Evolutionary conservation across 805 yeast genomes (phyloP).

Genomic region (Barnettozyma siamensis): DNA sequence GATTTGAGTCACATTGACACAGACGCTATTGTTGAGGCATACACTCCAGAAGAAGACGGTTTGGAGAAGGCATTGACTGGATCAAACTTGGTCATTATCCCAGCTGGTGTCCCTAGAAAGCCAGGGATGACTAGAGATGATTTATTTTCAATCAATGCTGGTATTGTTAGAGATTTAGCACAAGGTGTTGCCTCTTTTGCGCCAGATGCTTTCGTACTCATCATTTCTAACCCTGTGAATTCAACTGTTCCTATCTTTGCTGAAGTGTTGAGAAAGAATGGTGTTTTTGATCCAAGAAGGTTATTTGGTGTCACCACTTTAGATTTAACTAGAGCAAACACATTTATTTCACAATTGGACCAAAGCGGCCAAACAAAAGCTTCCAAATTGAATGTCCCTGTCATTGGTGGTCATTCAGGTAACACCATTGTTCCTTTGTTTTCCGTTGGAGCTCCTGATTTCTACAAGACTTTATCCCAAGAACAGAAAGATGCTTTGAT

Average conservation of each 20-base stretch:
- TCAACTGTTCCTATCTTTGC: slow-evolving; percentile 81
- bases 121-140: slow-evolving; percentile 90
- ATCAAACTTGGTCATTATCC: slow-evolving; percentile 82
- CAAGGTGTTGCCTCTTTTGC: slow-evolving; percentile 59
- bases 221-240: slow-evolving; percentile 81
- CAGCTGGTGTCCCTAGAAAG: slow-evolving; percentile 87
- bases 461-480: slow-evolving; percentile 34
- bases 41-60: slow-evolving; percentile 62
- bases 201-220: slow-evolving; percentile 60
- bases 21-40: slow-evolving; percentile 57
- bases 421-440: slow-evolving; percentile 74
- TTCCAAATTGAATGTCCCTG: slow-evolving; percentile 44
- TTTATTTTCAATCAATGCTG: slow-evolving; percentile 77
- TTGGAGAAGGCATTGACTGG: slow-evolving; percentile 65
- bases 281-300: slow-evolving; percentile 69
- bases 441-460: slow-evolving; percentile 43
- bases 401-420: slow-evolving; percentile 86
- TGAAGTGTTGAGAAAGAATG: slow-evolving; percentile 66
- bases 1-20: slow-evolving; percentile 78
- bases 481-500: slow-evolving; percentile 53
- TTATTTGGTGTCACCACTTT: slow-evolving; percentile 81
- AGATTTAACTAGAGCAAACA: slow-evolving; percentile 74
- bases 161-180: slow-evolving; percentile 73
- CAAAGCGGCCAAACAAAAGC: slow-evolving; percentile 13
- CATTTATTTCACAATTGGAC: slow-evolving; percentile 29